Conservation (phyloP, 2,329 filamentous ascomycete species). For the Xylariaceae sp. region DNA sequence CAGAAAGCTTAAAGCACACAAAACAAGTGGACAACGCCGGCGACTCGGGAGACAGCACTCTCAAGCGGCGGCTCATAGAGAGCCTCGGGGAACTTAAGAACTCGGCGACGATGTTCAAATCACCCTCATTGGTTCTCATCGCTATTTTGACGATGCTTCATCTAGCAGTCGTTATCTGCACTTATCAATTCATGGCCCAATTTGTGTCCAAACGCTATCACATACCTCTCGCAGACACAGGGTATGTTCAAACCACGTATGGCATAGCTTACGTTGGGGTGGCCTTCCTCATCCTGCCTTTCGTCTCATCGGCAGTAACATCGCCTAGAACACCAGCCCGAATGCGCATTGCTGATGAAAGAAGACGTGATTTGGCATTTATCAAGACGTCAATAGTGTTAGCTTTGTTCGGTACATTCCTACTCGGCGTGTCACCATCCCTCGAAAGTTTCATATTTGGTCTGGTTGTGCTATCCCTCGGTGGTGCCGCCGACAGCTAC, state of each 20-base stretch:
- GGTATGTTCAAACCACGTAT: conserved; percentile 32
- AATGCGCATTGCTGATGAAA: conserved; percentile 24
- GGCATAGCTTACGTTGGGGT: conserved; percentile 26
- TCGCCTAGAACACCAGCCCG: conserved; percentile 18
- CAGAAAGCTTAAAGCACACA: conserved; percentile 26
- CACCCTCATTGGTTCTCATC: conserved; percentile 22
- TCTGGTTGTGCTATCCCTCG: conserved; percentile 30
- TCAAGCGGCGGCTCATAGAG: conserved; percentile 9
- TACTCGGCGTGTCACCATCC: conserved; percentile 26
- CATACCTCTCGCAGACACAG: conserved; percentile 30
- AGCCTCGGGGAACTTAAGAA: conserved; percentile 19
- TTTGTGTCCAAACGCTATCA: conserved; percentile 32
- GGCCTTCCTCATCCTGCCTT: conserved; percentile 28
- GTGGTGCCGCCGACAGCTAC: conserved; percentile 27
- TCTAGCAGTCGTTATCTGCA: conserved; percentile 20
- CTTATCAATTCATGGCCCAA: conserved; percentile 29
- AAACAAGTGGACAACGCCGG: neutral
- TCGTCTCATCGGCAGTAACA: conserved; percentile 21
- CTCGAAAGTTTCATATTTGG: conserved; percentile 28
- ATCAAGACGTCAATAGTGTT: conserved; percentile 24
- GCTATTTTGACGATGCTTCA: conserved; percentile 21
- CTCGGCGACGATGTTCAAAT: conserved; percentile 21
- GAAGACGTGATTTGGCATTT: conserved; percentile 29
- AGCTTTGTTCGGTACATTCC: conserved; percentile 23
- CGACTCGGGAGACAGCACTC: neutral